Conservation (phyloP, 106 monocot genomes). For the Xerophyta viscosa region DNA sequence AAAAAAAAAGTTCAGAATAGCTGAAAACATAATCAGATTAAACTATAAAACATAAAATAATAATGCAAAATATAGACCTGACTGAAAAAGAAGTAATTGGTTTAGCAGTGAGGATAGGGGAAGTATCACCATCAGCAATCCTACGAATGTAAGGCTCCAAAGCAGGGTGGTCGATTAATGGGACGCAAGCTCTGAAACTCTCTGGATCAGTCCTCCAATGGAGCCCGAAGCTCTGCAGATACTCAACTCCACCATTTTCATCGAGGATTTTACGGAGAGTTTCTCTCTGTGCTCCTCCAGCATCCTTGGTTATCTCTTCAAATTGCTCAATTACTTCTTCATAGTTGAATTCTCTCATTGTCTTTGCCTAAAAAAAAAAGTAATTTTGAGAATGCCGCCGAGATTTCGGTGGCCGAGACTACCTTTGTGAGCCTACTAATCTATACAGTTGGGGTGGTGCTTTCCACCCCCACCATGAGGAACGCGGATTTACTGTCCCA, state of each 20-base stretch:
- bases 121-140: constrained; percentile 62
- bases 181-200: constrained; percentile 71
- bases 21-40: neutral
- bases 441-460: too few species aligned
- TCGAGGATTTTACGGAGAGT: constrained; percentile 58
- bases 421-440: too few species aligned
- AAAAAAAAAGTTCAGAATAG: neutral
- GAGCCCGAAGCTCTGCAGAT: constrained; percentile 58
- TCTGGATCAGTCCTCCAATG: constrained; percentile 54
- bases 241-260: constrained; percentile 64
- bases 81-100: constrained; percentile 60
- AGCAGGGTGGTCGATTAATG: constrained; percentile 56
- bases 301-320: constrained; percentile 52
- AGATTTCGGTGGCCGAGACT: too few species aligned
- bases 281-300: constrained; percentile 56
- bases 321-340: constrained; percentile 52
- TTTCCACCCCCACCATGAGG: too few species aligned
- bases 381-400: too few species aligned
- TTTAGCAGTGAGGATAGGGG: constrained; percentile 58
- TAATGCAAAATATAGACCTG: constrained; percentile 30
- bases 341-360: constrained; percentile 33
- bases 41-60: neutral
- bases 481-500: too few species aligned
- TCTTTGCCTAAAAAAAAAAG: neutral
- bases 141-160: constrained; percentile 73